phyloP scores from a whole-genome alignment of 1,284 basidiomycete genomes.

The Mycosarcoma mackinlayi region DNA sequence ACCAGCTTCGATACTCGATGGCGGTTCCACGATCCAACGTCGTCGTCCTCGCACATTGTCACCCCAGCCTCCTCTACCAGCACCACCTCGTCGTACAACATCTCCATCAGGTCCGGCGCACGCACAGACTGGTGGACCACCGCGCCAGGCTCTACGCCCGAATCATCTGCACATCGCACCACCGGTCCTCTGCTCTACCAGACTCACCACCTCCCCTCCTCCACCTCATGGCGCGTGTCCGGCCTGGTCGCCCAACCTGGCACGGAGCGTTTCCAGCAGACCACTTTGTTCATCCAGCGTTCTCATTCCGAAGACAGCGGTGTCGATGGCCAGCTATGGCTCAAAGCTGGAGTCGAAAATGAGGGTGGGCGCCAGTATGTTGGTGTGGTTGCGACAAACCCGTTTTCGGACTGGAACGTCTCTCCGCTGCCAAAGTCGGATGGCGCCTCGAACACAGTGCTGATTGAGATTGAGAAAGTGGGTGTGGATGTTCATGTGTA shows the following conservation, averaged over 20 bases:
- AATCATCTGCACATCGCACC: constrained; percentile 31
- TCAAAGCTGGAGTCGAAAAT: constrained; percentile 37
- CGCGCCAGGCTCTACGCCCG: constrained; percentile 22
- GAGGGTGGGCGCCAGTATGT: constrained; percentile 34
- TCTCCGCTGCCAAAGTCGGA: constrained; percentile 8
- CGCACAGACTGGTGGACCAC: constrained; percentile 44
- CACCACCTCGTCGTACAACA: not conserved
- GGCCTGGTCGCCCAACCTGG: constrained; percentile 19
- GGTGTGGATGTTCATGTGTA: constrained; percentile 34
- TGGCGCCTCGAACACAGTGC: not conserved
- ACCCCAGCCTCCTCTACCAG: not conserved
- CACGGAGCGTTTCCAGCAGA: constrained; percentile 34
- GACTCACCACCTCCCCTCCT: not conserved
- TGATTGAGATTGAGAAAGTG: constrained; percentile 33
- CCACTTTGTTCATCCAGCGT: constrained; percentile 30
- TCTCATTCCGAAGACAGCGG: not conserved
- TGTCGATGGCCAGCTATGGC: constrained; percentile 20
- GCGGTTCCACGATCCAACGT: constrained; percentile 32
- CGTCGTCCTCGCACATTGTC: constrained; percentile 15
- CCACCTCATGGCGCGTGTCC: constrained; percentile 12
- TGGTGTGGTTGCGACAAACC: constrained; percentile 31
- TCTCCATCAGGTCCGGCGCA: constrained; percentile 15
- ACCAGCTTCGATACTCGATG: constrained; percentile 7
- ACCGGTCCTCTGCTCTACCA: constrained; percentile 28
- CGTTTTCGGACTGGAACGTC: constrained; percentile 44